These are phyloP conservation scores for Pseudocercospora musae DNA, from an alignment of 2,329 filamentous ascomycete species.

Conservation along the genomic window DNA sequence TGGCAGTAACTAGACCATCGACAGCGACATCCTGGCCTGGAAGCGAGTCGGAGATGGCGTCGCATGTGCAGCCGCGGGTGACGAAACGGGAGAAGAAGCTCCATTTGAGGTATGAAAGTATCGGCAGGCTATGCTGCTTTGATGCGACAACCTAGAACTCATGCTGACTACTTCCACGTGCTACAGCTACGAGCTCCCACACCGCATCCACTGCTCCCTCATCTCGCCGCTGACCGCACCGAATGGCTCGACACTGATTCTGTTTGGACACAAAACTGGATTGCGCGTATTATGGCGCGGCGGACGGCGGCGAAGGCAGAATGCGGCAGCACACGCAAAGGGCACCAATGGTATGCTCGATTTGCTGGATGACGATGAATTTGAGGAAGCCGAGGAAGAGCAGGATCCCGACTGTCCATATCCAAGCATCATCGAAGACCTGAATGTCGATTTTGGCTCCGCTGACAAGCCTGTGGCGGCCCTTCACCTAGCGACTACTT, in stretches of 20 bases:
- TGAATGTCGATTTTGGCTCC: slow-evolving; percentile 53
- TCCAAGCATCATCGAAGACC: slow-evolving; percentile 51
- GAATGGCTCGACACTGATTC: slow-evolving; percentile 60
- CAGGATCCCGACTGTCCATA: slow-evolving; percentile 56
- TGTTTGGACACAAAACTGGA: slow-evolving; percentile 59
- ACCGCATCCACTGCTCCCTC: slow-evolving; percentile 55
- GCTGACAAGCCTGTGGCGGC: slow-evolving; percentile 53
- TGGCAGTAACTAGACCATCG: slow-evolving; percentile 1
- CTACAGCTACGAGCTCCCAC: slow-evolving; percentile 57
- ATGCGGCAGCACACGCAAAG: not conserved
- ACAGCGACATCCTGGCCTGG: slow-evolving; percentile 12
- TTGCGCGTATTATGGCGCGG: slow-evolving; percentile 60
- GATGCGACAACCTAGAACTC: too few relatives aligned
- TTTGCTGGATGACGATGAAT: slow-evolving; percentile 39
- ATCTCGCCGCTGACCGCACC: slow-evolving; percentile 57
- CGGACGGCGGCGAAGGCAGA: slow-evolving; percentile 38
- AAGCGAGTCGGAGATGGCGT: not conserved
- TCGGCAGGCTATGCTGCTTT: not conserved
- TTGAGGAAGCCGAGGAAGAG: slow-evolving; percentile 56
- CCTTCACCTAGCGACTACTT: slow-evolving; percentile 23
- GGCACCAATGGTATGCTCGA: slow-evolving; percentile 47
- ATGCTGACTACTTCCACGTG: slow-evolving; percentile 6
- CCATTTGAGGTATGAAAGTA: slow-evolving; percentile 31
- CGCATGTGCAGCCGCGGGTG: slow-evolving; percentile 28
- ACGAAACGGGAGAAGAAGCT: slow-evolving; percentile 33